Conservation (phyloP, 2,329 filamentous ascomycete genomes). For the Rhinocladiella similis region DNA sequence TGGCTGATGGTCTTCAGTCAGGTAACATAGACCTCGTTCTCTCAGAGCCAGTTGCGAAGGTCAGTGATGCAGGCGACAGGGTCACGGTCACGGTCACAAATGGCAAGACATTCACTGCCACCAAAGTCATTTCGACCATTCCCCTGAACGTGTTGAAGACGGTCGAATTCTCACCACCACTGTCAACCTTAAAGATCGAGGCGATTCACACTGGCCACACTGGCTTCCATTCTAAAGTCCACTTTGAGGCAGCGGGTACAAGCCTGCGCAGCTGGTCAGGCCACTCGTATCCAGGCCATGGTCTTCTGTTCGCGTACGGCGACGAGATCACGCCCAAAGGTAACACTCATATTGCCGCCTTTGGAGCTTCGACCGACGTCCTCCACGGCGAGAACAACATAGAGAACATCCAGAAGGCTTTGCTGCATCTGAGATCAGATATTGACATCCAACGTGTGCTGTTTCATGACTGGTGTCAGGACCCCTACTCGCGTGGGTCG, state of each 20-base stretch:
- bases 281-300: conserved; percentile 45
- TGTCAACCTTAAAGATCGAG: conserved; percentile 35
- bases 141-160: conserved; percentile 47
- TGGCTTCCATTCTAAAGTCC: conserved; percentile 49
- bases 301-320: conserved; percentile 44
- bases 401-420: too few relatives aligned
- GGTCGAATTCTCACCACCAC: conserved; percentile 43
- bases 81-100: conserved; percentile 38
- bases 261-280: conserved; percentile 46
- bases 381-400: background rate
- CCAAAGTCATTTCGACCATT: conserved; percentile 42
- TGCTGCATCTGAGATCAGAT: too few relatives aligned
- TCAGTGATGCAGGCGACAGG: conserved; percentile 33
- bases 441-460: too few relatives aligned
- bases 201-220: conserved; percentile 44
- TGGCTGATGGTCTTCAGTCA: conserved; percentile 39
- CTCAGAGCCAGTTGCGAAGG: conserved; percentile 37
- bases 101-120: conserved; percentile 33
- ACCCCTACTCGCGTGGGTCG: conserved; percentile 29
- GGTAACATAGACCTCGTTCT: conserved; percentile 41
- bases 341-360: conserved; percentile 50
- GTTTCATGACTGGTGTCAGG: conserved; percentile 33
- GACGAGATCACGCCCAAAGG: conserved; percentile 47
- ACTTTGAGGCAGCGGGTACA: conserved; percentile 43
- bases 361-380: conserved; percentile 37